Conservation (phyloP, 2,329 filamentous ascomycete genomes). For the Fusarium sp. region DNA sequence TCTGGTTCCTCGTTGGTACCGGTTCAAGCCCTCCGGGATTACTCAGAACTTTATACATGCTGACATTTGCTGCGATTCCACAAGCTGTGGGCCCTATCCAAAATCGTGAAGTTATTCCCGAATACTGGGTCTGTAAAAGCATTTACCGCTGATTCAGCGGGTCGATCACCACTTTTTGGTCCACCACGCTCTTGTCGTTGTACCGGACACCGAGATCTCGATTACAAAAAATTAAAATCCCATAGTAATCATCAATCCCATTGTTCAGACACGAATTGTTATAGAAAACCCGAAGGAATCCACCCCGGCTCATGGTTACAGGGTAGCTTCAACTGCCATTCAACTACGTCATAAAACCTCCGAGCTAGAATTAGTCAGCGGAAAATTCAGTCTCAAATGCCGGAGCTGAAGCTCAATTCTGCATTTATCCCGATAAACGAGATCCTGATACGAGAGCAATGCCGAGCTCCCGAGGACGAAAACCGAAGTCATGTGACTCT, state of each 20-base stretch:
- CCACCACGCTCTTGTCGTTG: neutral
- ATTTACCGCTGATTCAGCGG: constrained; percentile 13
- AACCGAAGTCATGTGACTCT: constrained; percentile 7
- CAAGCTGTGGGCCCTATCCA: neutral
- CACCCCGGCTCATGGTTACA: too few relatives aligned
- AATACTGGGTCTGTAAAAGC: accelerated
- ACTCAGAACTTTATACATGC: neutral
- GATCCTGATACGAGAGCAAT: neutral
- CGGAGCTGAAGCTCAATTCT: neutral
- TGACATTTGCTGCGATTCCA: neutral
- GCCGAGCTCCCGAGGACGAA: neutral
- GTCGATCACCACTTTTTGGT: neutral
- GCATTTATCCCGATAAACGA: neutral
- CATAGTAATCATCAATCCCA: accelerated
- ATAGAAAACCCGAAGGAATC: neutral
- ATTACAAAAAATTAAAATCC: accelerated
- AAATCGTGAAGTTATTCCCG: neutral
- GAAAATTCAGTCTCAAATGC: neutral
- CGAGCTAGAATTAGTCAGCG: neutral
- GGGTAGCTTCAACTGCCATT: neutral
- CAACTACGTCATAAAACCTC: neutral
- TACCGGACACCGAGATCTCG: neutral
- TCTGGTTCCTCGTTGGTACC: too few relatives aligned
- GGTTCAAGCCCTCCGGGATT: too few relatives aligned
- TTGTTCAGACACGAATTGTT: neutral